phyloP scores from a whole-genome alignment of 805 yeast species.

The Cyberlindnera japonica region DNA sequence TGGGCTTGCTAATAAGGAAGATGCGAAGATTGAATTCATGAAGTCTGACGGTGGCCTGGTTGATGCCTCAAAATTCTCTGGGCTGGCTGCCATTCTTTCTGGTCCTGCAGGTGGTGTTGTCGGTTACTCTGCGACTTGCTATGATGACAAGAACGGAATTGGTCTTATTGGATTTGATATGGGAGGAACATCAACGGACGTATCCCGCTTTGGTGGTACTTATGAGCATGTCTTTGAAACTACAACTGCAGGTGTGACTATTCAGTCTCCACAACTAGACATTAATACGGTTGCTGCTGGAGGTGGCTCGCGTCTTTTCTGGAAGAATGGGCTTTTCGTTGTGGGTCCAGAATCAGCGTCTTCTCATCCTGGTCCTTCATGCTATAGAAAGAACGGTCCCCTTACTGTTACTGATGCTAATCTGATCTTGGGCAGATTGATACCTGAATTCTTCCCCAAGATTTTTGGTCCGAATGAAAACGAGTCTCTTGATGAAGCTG shows the following conservation, averaged over 20 bases:
- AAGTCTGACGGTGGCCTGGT: conserved; percentile 96
- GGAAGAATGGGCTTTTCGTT: conserved; percentile 35
- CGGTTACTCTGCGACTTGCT: conserved; percentile 85
- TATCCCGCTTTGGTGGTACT: conserved; percentile 32
- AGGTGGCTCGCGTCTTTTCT: conserved; percentile 34
- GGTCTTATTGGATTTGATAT: conserved; percentile 76
- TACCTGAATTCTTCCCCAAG: conserved; percentile 40
- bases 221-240: conserved; percentile 31
- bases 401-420: conserved; percentile 46
- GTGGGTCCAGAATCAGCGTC: conserved; percentile 48
- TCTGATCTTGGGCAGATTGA: conserved; percentile 38
- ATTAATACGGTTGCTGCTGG: conserved; percentile 38
- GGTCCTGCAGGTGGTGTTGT: conserved; percentile 99
- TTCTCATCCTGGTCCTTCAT: conserved; percentile 47
- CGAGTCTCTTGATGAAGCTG: conserved; percentile 32
- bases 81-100: conserved; percentile 81
- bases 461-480: conserved; percentile 45
- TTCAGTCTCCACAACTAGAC: conserved; percentile 39
- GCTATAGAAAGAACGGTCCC: conserved; percentile 47
- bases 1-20: conserved; percentile 50
- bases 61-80: conserved; percentile 79
- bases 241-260: conserved; percentile 37
- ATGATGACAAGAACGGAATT: conserved; percentile 43
- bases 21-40: conserved; percentile 73
- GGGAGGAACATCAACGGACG: conserved; percentile 43